Base-by-base conservation (phyloP, 83 land plant genomes). In the Diphasiastrum complanatum region DNA sequence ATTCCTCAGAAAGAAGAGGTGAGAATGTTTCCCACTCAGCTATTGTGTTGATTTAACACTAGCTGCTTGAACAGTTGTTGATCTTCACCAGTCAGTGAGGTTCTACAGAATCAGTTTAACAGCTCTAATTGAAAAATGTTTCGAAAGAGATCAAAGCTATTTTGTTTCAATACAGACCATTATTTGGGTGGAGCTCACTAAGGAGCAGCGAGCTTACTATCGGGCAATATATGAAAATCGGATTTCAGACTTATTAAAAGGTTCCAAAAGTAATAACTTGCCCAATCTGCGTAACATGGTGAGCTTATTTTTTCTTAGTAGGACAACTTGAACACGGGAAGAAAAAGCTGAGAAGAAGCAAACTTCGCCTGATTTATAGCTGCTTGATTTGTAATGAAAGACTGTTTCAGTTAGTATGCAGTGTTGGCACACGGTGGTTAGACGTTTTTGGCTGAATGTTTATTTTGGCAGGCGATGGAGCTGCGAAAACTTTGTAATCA, bases 1-100 rank as follows among this genome's bases (percentile, higher is more conserved):
- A 70, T 70, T 52, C 74, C 74, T 41, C 46, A 27, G 46, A 70
- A 70, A 47, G 74, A 70, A 45, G 74, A 70, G 74, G 74, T 70
- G 32, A 25, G 6, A 16, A 4, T 33, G 32, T 41, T 20, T 18
- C 27, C 27, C 46, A 5, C 12, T 5, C 20, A 3, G 26, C 52
- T 35, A 14, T 18, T 32, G 18, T 32, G 18, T 57, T 26, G 37
- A 11, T 8, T 26, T 33, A 32, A 0, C 23, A 12, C 18, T 61
- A 14, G 27, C 33, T 27, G 33, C 14, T 23, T 57, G 16, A 33
- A 19, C 2, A 29, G 35, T 57, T 57, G 12, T 40, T 40, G 8
- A 40, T 40, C 12, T 40, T 8, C 43, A 40, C 43, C 43, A 18
- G 23, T 48, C 6, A 6, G 5, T 5, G 4, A 6, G n/a, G 51